phyloP scores from a whole-genome alignment of 177 flowering plant species.

The Vitis hybrid region DNA sequence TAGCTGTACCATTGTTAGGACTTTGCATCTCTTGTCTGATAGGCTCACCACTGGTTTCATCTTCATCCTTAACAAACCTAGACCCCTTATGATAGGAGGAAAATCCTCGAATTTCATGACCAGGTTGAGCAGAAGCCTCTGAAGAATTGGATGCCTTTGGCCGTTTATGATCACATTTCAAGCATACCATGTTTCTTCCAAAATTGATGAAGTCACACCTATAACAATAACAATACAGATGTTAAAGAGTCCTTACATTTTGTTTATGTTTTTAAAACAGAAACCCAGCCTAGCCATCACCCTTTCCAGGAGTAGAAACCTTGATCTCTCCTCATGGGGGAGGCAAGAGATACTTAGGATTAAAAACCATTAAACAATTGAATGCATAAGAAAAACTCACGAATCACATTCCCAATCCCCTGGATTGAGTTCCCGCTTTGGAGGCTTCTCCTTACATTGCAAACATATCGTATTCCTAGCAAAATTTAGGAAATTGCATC shows the following conservation, averaged over 20 bases:
- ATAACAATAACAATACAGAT: constrained; percentile 1
- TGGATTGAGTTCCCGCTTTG: constrained; percentile 64
- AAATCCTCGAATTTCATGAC: constrained; percentile 8
- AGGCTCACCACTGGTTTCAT: constrained; percentile 9
- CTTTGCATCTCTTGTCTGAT: constrained; percentile 12
- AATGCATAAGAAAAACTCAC: constrained; percentile 44
- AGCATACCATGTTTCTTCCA: constrained; percentile 68
- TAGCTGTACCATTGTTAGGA: constrained; percentile 5
- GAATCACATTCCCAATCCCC: constrained; percentile 98
- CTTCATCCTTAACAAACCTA: background rate
- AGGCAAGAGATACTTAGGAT: background rate
- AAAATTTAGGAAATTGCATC: constrained; percentile 89
- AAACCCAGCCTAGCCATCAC: background rate
- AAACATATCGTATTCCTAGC: constrained; percentile 82
- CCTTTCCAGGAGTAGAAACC: no score
- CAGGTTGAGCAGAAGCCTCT: constrained; percentile 14
- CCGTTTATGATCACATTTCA: constrained; percentile 75
- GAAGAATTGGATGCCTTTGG: constrained; percentile 43
- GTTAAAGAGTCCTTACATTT: background rate
- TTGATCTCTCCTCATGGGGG: no score
- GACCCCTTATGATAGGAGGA: constrained; percentile 2
- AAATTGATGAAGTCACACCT: constrained; percentile 91
- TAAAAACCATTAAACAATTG: background rate
- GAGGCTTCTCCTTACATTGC: constrained; percentile 77
- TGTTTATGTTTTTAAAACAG: background rate